These are phyloP conservation scores for Dryas octopetala DNA, from an alignment of 306 rosid species.

Conservation along the genomic window DNA sequence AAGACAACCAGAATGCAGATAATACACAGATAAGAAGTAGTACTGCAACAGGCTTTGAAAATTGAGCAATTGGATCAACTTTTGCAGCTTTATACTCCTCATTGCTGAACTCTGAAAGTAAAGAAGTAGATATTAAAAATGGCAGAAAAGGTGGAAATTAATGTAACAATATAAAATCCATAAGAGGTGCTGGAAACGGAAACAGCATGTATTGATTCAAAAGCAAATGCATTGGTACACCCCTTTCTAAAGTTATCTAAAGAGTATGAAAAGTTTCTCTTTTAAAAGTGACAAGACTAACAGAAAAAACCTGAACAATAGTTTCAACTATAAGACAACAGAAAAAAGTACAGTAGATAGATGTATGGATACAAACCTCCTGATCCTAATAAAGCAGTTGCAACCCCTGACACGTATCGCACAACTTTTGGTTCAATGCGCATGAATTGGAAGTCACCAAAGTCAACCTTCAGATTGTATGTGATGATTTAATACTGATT, in stretches of 20 bases:
- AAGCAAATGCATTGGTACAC: neutral
- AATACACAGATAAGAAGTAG: slow-evolving; percentile 21
- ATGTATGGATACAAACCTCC: slow-evolving; percentile 71
- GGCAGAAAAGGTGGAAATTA: slow-evolving; percentile 8
- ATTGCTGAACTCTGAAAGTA: slow-evolving; percentile 52
- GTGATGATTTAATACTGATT: slow-evolving; percentile 14
- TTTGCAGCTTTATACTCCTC: slow-evolving; percentile 76
- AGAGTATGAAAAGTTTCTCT: neutral
- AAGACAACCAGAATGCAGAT: slow-evolving; percentile 21
- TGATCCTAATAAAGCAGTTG: slow-evolving; percentile 87
- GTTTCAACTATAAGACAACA: neutral
- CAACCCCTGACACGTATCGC: slow-evolving; percentile 84
- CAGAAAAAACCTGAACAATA: neutral
- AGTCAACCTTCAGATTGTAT: slow-evolving; percentile 79
- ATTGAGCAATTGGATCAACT: slow-evolving; percentile 90
- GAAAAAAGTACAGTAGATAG: slow-evolving; percentile 13
- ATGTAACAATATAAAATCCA: slow-evolving; percentile 11
- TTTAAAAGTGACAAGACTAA: neutral
- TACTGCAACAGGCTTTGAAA: slow-evolving; percentile 94
- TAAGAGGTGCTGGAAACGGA: slow-evolving; percentile 13
- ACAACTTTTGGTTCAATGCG: slow-evolving; percentile 78
- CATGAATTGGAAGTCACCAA: slow-evolving; percentile 89
- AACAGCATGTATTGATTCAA: slow-evolving; percentile 11
- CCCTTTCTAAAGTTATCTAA: neutral
- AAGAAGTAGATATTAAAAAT: slow-evolving; percentile 8